Evolutionary conservation across 2,329 filamentous ascomycete species (phyloP).

Genomic region (Ophiobolus disseminans): DNA sequence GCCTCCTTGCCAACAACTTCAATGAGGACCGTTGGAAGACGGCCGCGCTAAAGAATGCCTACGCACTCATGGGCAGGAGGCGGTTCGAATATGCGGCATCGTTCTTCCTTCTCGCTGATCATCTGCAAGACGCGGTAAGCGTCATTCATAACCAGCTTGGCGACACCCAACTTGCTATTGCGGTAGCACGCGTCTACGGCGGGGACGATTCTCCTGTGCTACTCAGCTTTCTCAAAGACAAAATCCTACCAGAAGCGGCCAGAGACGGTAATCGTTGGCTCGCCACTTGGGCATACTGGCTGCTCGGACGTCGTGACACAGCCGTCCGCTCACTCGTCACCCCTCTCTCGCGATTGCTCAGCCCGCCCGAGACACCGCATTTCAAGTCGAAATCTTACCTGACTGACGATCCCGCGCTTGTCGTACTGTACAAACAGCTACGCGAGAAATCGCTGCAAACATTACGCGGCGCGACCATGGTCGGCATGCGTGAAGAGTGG

Average conservation of each 20-base stretch:
- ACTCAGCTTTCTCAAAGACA: slow-evolving; percentile 76
- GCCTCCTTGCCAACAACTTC: slow-evolving; percentile 89
- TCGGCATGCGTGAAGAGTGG: slow-evolving; percentile 82
- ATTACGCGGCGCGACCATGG: slow-evolving; percentile 80
- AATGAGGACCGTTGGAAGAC: slow-evolving; percentile 85
- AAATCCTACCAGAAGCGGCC: slow-evolving; percentile 77
- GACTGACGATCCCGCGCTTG: slow-evolving; percentile 87
- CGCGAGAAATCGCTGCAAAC: slow-evolving; percentile 83
- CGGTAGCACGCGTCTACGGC: slow-evolving; percentile 86
- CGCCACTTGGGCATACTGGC: slow-evolving; percentile 94
- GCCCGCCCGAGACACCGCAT: slow-evolving; percentile 71
- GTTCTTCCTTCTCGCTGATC: slow-evolving; percentile 91
- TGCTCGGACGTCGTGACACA: slow-evolving; percentile 81
- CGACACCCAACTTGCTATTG: slow-evolving; percentile 88
- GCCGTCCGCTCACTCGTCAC: slow-evolving; percentile 84
- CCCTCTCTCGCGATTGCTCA: slow-evolving; percentile 76
- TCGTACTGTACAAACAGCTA: slow-evolving; percentile 86
- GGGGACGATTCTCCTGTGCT: slow-evolving; percentile 81
- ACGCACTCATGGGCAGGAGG: slow-evolving; percentile 88
- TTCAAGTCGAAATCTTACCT: slow-evolving; percentile 80
- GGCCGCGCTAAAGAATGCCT: slow-evolving; percentile 92
- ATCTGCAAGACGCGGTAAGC: slow-evolving; percentile 82
- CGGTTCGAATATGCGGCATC: slow-evolving; percentile 94
- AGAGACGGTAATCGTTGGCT: slow-evolving; percentile 90
- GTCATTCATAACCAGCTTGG: slow-evolving; percentile 86